These are phyloP conservation scores for Penicillium silybi DNA, from an alignment of 495 filamentous ascomycete species.

Conservation along the genomic window DNA sequence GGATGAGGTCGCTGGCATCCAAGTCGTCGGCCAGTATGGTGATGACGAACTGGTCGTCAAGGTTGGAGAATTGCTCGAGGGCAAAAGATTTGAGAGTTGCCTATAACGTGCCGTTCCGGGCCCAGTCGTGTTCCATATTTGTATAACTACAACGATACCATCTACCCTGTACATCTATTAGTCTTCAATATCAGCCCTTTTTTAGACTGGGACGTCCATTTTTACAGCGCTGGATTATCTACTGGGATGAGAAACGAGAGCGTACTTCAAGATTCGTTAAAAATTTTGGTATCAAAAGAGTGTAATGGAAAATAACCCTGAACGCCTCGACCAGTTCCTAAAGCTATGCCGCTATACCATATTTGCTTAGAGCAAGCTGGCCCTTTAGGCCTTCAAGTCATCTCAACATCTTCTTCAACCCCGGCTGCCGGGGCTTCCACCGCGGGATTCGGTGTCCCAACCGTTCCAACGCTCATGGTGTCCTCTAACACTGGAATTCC, in stretches of 20 bases:
- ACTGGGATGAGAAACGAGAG: background rate
- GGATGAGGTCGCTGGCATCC: slow-evolving; percentile 61
- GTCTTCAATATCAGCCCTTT: background rate
- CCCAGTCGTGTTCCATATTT: background rate
- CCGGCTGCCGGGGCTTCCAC: slow-evolving; percentile 17
- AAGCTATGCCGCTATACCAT: background rate
- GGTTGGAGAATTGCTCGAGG: slow-evolving; percentile 37
- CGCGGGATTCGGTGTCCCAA: slow-evolving; percentile 22
- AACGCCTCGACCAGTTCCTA: background rate
- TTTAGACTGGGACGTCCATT: background rate
- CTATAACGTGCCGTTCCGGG: background rate
- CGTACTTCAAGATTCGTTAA: background rate
- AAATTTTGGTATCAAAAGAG: background rate
- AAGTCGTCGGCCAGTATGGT: slow-evolving; percentile 88
- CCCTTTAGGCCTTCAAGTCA: slow-evolving; percentile 24
- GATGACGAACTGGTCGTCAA: slow-evolving; percentile 62
- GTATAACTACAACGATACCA: slow-evolving; percentile 14
- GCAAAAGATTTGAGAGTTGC: slow-evolving; percentile 8
- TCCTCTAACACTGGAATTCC: slow-evolving; percentile 23
- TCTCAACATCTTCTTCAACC: slow-evolving; percentile 38
- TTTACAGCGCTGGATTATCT: background rate
- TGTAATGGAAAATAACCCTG: background rate
- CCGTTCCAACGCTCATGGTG: slow-evolving; percentile 25
- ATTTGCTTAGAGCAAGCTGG: background rate
- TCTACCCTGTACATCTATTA: background rate